Evolutionary conservation across 2,329 filamentous ascomycete genomes (phyloP).

Genomic region (Beauveria rudraprayagi): DNA sequence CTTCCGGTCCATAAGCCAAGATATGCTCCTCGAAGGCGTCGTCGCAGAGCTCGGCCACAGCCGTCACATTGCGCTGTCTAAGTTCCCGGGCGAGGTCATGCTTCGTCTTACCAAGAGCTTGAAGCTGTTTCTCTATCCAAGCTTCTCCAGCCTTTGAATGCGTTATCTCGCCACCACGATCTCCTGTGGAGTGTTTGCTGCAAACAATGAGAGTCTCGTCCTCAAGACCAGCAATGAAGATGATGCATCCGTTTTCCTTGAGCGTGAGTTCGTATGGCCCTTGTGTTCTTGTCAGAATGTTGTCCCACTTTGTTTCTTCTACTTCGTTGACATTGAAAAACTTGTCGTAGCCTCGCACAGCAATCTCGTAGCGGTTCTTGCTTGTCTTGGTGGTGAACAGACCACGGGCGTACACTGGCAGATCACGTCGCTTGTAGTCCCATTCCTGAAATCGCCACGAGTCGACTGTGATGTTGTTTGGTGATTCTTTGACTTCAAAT

Average conservation of each 20-base stretch:
- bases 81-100: constrained; percentile 70
- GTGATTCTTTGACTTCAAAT: constrained; percentile 58
- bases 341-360: constrained; percentile 89
- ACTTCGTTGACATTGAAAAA: constrained; percentile 95
- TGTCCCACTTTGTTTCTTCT: constrained; percentile 70
- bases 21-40: constrained; percentile 97
- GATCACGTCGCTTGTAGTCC: constrained; percentile 82
- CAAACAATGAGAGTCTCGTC: constrained; percentile 90
- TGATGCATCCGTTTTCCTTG: constrained; percentile 99
- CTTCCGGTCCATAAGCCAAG: constrained; percentile 73
- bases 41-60: constrained; percentile 92
- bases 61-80: constrained; percentile 76
- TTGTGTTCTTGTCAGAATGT: constrained; percentile 65
- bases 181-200: constrained; percentile 94
- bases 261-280: constrained; percentile 93
- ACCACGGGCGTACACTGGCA: constrained; percentile 89
- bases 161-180: constrained; percentile 59
- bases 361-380: constrained; percentile 65
- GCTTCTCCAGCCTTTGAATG: constrained; percentile 78
- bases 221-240: constrained; percentile 87
- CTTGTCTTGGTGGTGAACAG: constrained; percentile 76
- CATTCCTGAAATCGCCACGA: constrained; percentile 93
- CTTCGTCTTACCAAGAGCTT: constrained; percentile 67
- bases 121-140: constrained; percentile 75
- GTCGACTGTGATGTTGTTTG: constrained; percentile 61